phyloP scores from a whole-genome alignment of 1,139 yeast genomes.

The Sugiyamaella grinbergsii region DNA sequence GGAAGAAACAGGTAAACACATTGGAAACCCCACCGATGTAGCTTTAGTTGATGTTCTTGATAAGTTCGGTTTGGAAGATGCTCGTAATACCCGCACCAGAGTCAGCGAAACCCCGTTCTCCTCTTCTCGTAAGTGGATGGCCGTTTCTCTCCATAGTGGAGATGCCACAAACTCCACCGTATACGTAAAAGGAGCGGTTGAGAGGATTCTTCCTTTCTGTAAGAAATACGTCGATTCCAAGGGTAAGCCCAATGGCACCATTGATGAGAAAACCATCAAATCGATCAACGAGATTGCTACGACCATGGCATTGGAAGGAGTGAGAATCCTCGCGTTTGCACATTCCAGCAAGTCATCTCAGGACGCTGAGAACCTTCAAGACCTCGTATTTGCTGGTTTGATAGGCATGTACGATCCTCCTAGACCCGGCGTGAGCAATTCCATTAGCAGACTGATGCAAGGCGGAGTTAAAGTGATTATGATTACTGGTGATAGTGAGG shows the following conservation, averaged over 20 bases:
- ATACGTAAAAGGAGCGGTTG: constrained; percentile 87
- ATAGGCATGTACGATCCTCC: constrained; percentile 98
- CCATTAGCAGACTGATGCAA: constrained; percentile 71
- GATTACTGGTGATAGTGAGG: constrained; percentile 96
- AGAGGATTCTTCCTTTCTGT: constrained; percentile 66
- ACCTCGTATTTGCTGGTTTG: constrained; percentile 76
- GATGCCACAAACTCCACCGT: constrained; percentile 59
- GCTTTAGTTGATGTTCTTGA: constrained; percentile 78
- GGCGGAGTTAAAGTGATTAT: constrained; percentile 96
- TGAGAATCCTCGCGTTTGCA: constrained; percentile 84
- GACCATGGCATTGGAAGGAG: constrained; percentile 75
- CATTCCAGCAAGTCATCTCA: constrained; percentile 46
- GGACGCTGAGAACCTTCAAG: constrained; percentile 47
- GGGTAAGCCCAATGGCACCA: constrained; percentile 51
- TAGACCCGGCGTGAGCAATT: constrained; percentile 73
- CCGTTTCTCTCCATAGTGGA: constrained; percentile 66
- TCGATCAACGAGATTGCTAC: constrained; percentile 59
- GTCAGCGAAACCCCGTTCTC: constrained; percentile 80
- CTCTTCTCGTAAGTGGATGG: constrained; percentile 86
- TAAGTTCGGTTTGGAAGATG: constrained; percentile 71
- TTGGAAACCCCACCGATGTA: constrained; percentile 94
- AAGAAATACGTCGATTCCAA: constrained; percentile 58
- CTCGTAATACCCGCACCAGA: constrained; percentile 60
- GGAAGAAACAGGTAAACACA: constrained; percentile 65
- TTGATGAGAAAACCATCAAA: constrained; percentile 54